A percentile compares a stretch with the other conserved stretches of the same genome.
Conservation (phyloP, 2,329 filamentous ascomycete species). For the Aspergillus sp. region DNA sequence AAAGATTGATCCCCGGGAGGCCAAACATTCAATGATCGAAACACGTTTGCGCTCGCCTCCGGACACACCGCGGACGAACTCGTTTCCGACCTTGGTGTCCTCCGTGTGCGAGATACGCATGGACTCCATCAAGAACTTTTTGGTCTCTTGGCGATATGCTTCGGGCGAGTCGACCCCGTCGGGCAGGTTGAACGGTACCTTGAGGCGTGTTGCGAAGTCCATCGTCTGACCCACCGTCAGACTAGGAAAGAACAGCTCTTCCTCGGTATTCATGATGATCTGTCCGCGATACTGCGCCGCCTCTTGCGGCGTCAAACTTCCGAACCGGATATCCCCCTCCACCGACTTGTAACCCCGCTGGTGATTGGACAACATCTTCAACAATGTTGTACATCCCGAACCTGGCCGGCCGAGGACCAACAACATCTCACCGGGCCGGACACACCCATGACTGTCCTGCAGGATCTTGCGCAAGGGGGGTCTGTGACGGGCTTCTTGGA, state of each 20-base stretch:
- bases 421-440: slow-evolving; percentile 65
- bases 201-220: slow-evolving; percentile 50
- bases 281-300: slow-evolving; percentile 46
- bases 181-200: slow-evolving; percentile 45
- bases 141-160: slow-evolving; percentile 41
- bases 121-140: slow-evolving; percentile 50
- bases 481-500: slow-evolving; percentile 47
- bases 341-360: slow-evolving; percentile 52
- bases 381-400: slow-evolving; percentile 60
- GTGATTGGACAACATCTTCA: slow-evolving; percentile 62
- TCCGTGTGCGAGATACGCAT: slow-evolving; percentile 53
- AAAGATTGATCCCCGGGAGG: slow-evolving; percentile 49
- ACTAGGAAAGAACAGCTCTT: slow-evolving; percentile 45
- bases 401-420: slow-evolving; percentile 62
- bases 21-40: slow-evolving; percentile 57
- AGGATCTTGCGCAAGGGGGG: slow-evolving; percentile 57
- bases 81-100: slow-evolving; percentile 61
- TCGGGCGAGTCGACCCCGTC: slow-evolving; percentile 36
- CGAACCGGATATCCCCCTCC: slow-evolving; percentile 52
- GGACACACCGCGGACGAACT: slow-evolving; percentile 57
- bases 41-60: slow-evolving; percentile 63
- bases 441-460: slow-evolving; percentile 57
- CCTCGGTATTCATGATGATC: slow-evolving; percentile 50
- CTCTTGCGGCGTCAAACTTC: slow-evolving; percentile 36
- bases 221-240: slow-evolving; percentile 46